phyloP scores from a whole-genome alignment of 164 flowering plant genomes.

The Vitis rotundifolia region DNA sequence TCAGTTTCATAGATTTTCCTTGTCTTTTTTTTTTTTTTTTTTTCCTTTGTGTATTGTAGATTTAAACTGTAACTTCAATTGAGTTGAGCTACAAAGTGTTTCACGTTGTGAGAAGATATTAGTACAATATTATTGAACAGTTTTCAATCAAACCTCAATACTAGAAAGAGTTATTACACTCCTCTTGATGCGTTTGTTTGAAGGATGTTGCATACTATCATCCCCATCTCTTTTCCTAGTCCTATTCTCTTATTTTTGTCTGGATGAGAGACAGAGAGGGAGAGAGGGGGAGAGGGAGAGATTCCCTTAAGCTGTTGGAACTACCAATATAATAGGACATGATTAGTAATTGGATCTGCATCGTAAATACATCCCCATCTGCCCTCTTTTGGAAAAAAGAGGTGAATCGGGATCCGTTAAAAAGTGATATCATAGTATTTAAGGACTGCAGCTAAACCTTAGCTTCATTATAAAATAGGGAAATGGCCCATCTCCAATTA shows the following conservation, averaged over 20 bases:
- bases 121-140: neutral
- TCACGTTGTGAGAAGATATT: constrained; percentile 10
- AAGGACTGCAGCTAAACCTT: too few relatives aligned
- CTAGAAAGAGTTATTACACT: neutral
- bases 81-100: constrained; percentile 8
- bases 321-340: constrained; percentile 15
- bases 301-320: constrained; percentile 23
- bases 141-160: constrained; percentile 5
- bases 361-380: constrained; percentile 20
- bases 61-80: constrained; percentile 15
- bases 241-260: neutral
- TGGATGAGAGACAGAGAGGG: neutral
- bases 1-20: neutral
- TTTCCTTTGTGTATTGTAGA: neutral
- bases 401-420: neutral
- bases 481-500: too few relatives aligned
- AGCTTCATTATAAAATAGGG: too few relatives aligned
- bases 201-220: neutral
- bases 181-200: neutral
- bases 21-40: neutral
- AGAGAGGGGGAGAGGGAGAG: constrained; percentile 11
- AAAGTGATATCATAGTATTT: constrained; percentile 1
- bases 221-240: too few relatives aligned
- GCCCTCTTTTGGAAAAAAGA: neutral
- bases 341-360: constrained; percentile 22